phyloP scores from a whole-genome alignment of 306 rosid species.

The Pyrus pyrifolia region DNA sequence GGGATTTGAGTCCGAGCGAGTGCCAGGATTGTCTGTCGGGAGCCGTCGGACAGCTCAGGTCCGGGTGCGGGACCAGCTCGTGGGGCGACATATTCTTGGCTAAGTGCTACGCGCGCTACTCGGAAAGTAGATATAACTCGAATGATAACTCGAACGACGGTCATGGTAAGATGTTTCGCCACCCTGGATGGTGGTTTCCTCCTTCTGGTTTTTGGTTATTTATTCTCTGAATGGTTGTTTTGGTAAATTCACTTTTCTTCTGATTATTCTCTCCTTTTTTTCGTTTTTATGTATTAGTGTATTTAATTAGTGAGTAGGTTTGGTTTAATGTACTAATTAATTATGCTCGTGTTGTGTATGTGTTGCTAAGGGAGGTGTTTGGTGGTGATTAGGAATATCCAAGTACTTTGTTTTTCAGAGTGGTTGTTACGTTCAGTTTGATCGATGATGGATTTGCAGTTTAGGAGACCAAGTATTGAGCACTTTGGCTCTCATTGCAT shows the following conservation, averaged over 20 bases:
- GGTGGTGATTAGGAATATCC: background rate
- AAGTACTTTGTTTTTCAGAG: background rate
- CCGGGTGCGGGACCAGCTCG: constrained; percentile 49
- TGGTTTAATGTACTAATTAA: background rate
- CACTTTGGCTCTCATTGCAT: background rate
- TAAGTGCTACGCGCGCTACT: constrained; percentile 80
- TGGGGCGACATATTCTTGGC: constrained; percentile 75
- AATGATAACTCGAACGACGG: constrained; percentile 25
- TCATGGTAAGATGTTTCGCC: constrained; percentile 42
- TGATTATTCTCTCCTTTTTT: no score
- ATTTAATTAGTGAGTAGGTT: background rate
- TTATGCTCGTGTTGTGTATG: background rate
- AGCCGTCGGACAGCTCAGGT: constrained; percentile 68
- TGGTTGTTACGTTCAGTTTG: background rate
- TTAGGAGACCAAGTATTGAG: background rate
- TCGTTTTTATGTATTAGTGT: background rate
- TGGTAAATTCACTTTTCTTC: background rate
- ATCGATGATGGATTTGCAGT: background rate
- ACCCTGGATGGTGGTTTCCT: constrained; percentile 19
- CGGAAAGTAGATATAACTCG: constrained; percentile 45
- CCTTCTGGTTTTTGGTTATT: constrained; percentile 1
- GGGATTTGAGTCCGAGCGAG: constrained; percentile 67
- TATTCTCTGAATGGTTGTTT: background rate
- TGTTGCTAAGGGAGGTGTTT: background rate
- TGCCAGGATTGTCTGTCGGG: constrained; percentile 78